Evolutionary conservation across 2,329 filamentous ascomycete genomes (phyloP).

Genomic region (Aaosphaeria pasadenensis): DNA sequence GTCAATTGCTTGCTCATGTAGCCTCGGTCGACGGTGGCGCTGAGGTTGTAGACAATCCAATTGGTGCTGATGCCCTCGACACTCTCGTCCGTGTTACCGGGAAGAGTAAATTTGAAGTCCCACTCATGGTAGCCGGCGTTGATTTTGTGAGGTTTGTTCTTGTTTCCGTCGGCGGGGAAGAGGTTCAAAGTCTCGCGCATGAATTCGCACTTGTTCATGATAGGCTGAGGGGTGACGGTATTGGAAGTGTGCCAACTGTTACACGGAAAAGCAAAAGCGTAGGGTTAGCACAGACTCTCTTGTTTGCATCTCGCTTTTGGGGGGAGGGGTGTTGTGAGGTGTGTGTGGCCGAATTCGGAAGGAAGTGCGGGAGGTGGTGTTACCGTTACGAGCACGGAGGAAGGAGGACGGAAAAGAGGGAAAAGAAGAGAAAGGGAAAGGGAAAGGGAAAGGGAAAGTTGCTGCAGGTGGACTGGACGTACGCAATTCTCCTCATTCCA

Average conservation of each 20-base stretch:
- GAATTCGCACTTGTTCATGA: conserved; percentile 47
- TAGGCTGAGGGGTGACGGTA: conserved; percentile 40
- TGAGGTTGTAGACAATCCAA: conserved; percentile 85
- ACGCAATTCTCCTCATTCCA: conserved; percentile 48
- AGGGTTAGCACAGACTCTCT: too few species aligned
- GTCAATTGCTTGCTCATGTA: conserved; percentile 87
- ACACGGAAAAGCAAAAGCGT: neutral
- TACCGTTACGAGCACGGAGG: too few species aligned
- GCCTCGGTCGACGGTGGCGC: conserved; percentile 81
- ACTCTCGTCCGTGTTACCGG: conserved; percentile 66
- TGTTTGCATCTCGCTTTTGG: too few species aligned
- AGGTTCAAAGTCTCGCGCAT: conserved; percentile 44
- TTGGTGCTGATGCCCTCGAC: conserved; percentile 85
- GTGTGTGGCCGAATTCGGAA: neutral
- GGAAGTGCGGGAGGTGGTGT: neutral
- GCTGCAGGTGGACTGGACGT: conserved; percentile 12
- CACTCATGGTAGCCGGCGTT: conserved; percentile 49
- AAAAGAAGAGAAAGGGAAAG: too few species aligned
- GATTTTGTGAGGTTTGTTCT: conserved; percentile 45
- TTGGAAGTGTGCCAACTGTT: conserved; percentile 36
- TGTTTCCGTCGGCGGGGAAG: conserved; percentile 41
- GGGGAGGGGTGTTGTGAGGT: too few species aligned
- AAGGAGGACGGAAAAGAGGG: too few species aligned
- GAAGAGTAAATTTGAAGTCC: conserved; percentile 49
- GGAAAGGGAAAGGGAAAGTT: too few species aligned